Evolutionary conservation across 768 basidiomycete genomes (phyloP), one percentile per base, ranked within the genome.

Genomic region (Amylocystis lapponica): DNA sequence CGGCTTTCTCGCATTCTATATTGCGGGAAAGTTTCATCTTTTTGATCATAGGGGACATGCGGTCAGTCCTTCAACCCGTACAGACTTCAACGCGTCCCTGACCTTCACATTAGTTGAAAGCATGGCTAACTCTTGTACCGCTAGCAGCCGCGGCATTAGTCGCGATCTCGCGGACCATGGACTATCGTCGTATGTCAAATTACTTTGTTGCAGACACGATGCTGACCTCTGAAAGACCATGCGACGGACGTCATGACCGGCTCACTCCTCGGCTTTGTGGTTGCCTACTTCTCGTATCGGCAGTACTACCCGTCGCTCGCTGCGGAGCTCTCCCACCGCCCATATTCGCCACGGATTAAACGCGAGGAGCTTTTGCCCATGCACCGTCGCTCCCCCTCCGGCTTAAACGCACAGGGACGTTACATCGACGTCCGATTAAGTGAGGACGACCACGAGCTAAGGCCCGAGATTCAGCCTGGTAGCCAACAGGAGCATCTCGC

Each of bases 161-260:
- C 8, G 87, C 87, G 3, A 80, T 93, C 40, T 86, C 83, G 5
- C 79, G 94, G 16, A 93, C 88, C 2, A 93, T 94, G 86, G 93
- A 95, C 63, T 84, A 85, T 53, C 76, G 92, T 45, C 91, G 86
- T 88, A 55, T 46, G 80, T 74, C 5, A 38, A 29, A 48, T 36
- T 47, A 45, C 47, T 36, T 45, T 26, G 48, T 53, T 41, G 39
- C 56, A 29, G 31, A 29, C 11, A 46, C 48, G 17, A 38, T 38
- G 39, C 30, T 25, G 9, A 16, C 42, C 23, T 44, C 36, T 27
- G 25, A 48, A n/a, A 90, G 87, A 95, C 62, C 91, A 95, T 61
- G 93, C 89, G 86, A 81, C 90, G 5, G 95, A 99, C 52, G 86
- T 96, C 32, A 56, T 90, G 8, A 78, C 86, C 2, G 93, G 94